phyloP scores from a whole-genome alignment of 2,329 filamentous ascomycete species.

The Metarhizium guizhouense region DNA sequence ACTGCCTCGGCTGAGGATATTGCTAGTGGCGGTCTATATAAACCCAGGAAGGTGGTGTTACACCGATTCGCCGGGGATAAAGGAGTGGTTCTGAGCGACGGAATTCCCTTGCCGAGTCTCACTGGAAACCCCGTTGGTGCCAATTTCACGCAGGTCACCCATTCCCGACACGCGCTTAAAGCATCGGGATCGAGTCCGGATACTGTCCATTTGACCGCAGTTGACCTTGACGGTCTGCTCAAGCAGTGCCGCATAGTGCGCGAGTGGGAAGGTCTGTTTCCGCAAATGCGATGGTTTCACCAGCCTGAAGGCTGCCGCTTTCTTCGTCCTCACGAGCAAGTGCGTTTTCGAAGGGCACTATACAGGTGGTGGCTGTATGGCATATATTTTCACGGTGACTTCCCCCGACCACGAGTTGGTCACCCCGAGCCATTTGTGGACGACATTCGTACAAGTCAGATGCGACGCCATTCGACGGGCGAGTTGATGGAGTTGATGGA shows the following conservation, averaged over 20 bases:
- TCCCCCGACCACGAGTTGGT: slow-evolving; percentile 26
- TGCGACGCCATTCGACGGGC: slow-evolving; percentile 33
- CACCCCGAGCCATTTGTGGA: slow-evolving; percentile 30
- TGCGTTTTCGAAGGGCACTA: slow-evolving; percentile 39
- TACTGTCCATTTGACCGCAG: slow-evolving; percentile 20
- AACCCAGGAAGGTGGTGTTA: slow-evolving; percentile 29
- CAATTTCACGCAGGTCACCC: slow-evolving; percentile 14
- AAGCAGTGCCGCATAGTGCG: slow-evolving; percentile 26
- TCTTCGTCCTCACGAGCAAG: slow-evolving; percentile 31
- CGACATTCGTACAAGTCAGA: slow-evolving; percentile 31
- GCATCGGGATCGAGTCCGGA: neutral
- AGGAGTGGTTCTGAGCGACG: slow-evolving; percentile 16
- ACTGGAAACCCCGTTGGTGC: neutral
- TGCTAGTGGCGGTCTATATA: slow-evolving; percentile 23
- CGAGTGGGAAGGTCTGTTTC: slow-evolving; percentile 31
- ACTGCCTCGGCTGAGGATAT: slow-evolving; percentile 32
- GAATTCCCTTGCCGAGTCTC: neutral
- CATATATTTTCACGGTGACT: slow-evolving; percentile 40
- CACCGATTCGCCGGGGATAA: slow-evolving; percentile 25
- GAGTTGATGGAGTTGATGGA: slow-evolving; percentile 37
- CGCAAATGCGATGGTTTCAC: slow-evolving; percentile 38
- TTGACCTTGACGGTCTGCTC: slow-evolving; percentile 24
- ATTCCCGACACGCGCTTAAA: neutral
- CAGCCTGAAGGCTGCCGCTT: slow-evolving; percentile 34
- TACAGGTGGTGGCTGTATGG: slow-evolving; percentile 48